These are phyloP conservation scores for Cercospora sp. DNA, from an alignment of 2,329 filamentous ascomycete species.

Conservation along the genomic window DNA sequence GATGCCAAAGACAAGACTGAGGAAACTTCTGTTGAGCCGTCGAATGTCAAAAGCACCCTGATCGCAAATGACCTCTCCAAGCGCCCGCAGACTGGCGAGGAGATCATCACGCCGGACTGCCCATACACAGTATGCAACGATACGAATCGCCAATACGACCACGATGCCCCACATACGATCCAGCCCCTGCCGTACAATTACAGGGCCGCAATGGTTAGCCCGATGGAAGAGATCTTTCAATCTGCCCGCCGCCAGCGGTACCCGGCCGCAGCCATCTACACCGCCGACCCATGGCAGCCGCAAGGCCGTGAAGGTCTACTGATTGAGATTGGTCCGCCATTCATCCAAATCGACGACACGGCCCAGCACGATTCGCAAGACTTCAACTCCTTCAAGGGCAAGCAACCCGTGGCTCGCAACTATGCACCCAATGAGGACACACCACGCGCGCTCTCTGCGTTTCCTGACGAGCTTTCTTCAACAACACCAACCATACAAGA, in stretches of 20 bases:
- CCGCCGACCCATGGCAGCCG: background rate
- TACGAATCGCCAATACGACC: background rate
- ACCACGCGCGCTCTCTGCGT: background rate
- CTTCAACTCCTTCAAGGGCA: background rate
- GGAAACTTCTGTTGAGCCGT: background rate
- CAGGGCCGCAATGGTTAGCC: background rate
- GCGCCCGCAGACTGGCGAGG: background rate
- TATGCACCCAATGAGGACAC: background rate
- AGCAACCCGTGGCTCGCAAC: background rate
- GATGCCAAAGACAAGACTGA: background rate
- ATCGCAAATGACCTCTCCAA: background rate
- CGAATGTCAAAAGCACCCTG: background rate
- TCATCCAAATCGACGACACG: background rate
- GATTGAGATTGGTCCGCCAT: background rate
- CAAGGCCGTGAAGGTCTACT: background rate
- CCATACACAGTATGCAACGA: background rate
- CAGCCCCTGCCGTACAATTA: background rate
- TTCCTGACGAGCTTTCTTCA: background rate
- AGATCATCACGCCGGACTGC: background rate
- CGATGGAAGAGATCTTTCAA: background rate
- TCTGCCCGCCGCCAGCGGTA: background rate
- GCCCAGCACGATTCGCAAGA: background rate
- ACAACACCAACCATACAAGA: background rate
- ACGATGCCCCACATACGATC: background rate
- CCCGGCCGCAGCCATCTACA: background rate